Conservation (phyloP, 331 rosid species). For the Pyrus hybrid region DNA sequence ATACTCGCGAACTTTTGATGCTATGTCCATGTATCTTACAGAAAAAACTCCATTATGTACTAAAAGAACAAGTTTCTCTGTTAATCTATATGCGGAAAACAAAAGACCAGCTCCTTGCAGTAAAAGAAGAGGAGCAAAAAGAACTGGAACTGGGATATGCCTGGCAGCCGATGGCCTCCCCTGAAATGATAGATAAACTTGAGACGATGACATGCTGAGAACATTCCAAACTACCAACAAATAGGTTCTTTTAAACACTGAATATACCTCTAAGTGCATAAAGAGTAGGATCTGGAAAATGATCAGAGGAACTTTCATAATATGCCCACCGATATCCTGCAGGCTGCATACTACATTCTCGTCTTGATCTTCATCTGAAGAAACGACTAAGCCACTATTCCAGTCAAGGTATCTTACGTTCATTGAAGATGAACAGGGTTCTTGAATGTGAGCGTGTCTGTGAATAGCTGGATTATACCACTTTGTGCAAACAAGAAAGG, state of each 20-base stretch:
- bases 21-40: conserved; percentile 45
- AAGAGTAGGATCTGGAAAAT: conserved; percentile 71
- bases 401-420: conserved; percentile 55
- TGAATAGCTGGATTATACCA: conserved; percentile 94
- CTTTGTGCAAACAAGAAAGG: conserved; percentile 93
- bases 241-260: neutral
- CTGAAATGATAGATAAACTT: conserved; percentile 30
- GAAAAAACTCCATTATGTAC: conserved; percentile 40
- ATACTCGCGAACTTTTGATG: conserved; percentile 56
- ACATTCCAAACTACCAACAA: conserved; percentile 1
- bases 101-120: conserved; percentile 88
- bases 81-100: conserved; percentile 62
- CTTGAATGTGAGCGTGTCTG: conserved; percentile 48
- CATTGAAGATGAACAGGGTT: conserved; percentile 53
- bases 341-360: conserved; percentile 50
- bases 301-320: conserved; percentile 80
- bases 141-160: conserved; percentile 31
- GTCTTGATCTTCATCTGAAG: conserved; percentile 52
- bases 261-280: conserved; percentile 77
- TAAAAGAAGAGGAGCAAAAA: conserved; percentile 70
- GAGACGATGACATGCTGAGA: conserved; percentile 4
- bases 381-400: conserved; percentile 63
- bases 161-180: conserved; percentile 58
- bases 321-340: conserved; percentile 86
- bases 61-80: conserved; percentile 63